Evolutionary conservation across 2,329 filamentous ascomycete species (phyloP).

Genomic region (Aspergillus quadrilineatus): DNA sequence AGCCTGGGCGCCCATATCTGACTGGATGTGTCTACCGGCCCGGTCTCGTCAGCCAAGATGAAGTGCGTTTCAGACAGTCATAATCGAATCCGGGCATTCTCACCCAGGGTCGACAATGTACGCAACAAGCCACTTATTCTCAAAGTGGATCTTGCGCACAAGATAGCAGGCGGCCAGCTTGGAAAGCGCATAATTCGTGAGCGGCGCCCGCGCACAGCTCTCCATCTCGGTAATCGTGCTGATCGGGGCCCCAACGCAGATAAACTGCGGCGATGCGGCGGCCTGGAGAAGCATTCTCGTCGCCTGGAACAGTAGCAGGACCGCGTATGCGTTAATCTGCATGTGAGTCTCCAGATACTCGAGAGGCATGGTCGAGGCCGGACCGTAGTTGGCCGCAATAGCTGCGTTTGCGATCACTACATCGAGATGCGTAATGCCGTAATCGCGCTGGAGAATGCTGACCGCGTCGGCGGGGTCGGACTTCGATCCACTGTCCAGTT

Average conservation of each 20-base stretch:
- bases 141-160: conserved; percentile 1
- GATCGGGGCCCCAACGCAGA: not conserved
- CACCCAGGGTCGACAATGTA: conserved; percentile 3
- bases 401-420: conserved; percentile 4
- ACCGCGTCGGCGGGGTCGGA: not conserved
- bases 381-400: conserved; percentile 1
- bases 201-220: not conserved
- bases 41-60: not conserved
- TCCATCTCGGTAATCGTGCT: conserved; percentile 7
- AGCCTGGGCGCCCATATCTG: conserved; percentile 4
- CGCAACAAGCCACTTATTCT: conserved; percentile 1
- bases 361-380: not conserved
- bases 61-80: not conserved
- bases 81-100: not conserved
- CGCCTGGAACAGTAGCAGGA: conserved; percentile 3
- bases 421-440: not conserved
- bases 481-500: not conserved
- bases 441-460: not conserved
- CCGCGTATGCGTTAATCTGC: not conserved
- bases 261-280: not conserved
- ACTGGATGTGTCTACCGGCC: not conserved
- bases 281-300: not conserved
- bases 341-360: not conserved
- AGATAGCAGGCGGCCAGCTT: not conserved
- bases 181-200: not conserved